Base-by-base conservation (phyloP, 192 early-diverging fungal species). In the Entomortierella chlamydospora region DNA sequence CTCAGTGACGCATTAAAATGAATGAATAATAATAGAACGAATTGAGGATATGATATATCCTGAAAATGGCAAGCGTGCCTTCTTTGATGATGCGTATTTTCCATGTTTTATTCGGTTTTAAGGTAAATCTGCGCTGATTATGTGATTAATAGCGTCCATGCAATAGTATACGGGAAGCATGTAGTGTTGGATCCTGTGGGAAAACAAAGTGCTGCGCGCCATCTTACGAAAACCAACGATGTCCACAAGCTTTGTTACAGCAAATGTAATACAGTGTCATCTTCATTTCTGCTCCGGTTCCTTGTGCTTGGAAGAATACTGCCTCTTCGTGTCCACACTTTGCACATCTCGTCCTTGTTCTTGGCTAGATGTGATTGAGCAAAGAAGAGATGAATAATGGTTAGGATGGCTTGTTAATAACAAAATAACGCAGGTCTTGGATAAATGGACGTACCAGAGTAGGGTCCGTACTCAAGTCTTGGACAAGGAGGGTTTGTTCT, bases 191-290 rank as follows among this genome's bases (percentile, higher is more conserved):
- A 15, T 50, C 22, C 49, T 17, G 7, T 43, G n/a, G n/a, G n/a
- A n/a, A 31, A 57, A 37, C 3, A 39, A 47, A 47, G 20, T 20
- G 15, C 45, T 12, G 45, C 45, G 45, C 45, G 43, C 15, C 4
- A 37, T 4, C 6, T 47, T 64, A 77, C 20, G 76, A 79, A 43
- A 86, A 82, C 93, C 93, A 95, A 61, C 92, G 89, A 81, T 93
- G 87, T 45, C 88, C 87, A 67, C 93, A 93, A 9, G 74, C 73
- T 54, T 66, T 71, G 81, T 90, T 90, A 61, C 87, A 86, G 68
- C 93, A 95, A 13, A 93, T 92, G 61, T 93, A 95, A 73, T 90
- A 95, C 23, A 95, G 72, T 23, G 88, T 91, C 93, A 95, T 94
- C 26, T 90, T 90, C 4, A 90, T 87, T 31, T 95, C 93, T 6